These are phyloP conservation scores for Colletotrichum trifolii DNA, from an alignment of 2,329 filamentous ascomycete genomes.

Conservation along the genomic window DNA sequence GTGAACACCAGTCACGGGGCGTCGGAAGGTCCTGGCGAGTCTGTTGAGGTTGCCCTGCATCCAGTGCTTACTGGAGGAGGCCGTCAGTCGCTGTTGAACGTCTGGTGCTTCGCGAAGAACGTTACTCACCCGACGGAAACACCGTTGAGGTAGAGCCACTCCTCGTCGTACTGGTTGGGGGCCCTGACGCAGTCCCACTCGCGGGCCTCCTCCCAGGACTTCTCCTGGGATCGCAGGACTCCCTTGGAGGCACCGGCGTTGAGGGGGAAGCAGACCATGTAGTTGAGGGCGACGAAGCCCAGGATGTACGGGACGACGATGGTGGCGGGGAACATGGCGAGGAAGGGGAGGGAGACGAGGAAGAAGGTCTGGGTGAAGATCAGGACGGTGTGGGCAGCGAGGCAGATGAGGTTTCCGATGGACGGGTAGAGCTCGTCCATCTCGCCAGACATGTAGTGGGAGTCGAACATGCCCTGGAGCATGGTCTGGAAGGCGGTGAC, in stretches of 20 bases:
- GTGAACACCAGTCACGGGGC: conserved; percentile 78
- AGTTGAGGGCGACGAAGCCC: conserved; percentile 62
- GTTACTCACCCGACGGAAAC: conserved; percentile 68
- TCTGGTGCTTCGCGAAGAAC: accelerated
- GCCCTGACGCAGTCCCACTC: conserved; percentile 6
- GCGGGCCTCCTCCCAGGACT: not conserved
- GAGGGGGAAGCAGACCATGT: conserved; percentile 57
- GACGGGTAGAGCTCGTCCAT: conserved; percentile 75
- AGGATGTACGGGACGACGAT: conserved; percentile 50
- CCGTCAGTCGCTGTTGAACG: not conserved
- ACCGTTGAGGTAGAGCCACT: conserved; percentile 86
- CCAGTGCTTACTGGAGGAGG: conserved; percentile 66
- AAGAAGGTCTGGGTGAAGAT: conserved; percentile 68
- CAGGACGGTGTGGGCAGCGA: conserved; percentile 69
- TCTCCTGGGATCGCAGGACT: conserved; percentile 58
- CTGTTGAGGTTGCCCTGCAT: conserved; percentile 77
- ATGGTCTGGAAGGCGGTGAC: too few relatives aligned
- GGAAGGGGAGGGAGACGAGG: conserved; percentile 66
- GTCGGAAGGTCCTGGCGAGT: conserved; percentile 76
- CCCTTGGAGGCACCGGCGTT: conserved; percentile 59
- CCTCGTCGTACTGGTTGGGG: conserved; percentile 65
- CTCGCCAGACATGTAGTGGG: conserved; percentile 55
- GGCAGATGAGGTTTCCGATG: conserved; percentile 58
- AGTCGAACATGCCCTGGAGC: too few relatives aligned
- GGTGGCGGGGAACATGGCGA: conserved; percentile 59